Conservation (phyloP, 1,284 basidiomycete species). For the Boletus smithii region DNA sequence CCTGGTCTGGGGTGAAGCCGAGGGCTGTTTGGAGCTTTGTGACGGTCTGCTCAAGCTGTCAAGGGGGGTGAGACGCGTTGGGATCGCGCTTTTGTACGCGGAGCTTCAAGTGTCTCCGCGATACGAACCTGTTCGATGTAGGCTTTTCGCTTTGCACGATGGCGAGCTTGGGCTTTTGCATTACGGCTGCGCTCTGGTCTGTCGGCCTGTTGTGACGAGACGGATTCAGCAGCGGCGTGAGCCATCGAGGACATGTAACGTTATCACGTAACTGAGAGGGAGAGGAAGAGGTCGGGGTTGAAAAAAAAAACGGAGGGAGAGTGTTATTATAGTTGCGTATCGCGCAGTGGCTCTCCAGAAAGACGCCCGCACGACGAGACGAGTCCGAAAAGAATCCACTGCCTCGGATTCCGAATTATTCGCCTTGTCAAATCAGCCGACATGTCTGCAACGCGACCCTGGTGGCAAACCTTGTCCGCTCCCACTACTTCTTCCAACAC, state of each 20-base stretch:
- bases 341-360: conserved; percentile 17
- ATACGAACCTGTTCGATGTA: conserved; percentile 78
- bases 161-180: conserved; percentile 85
- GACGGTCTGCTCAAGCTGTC: conserved; percentile 75
- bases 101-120: not conserved
- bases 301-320: conserved; percentile 28
- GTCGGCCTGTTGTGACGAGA: conserved; percentile 38
- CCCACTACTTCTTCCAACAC: conserved; percentile 19
- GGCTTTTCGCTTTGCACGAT: conserved; percentile 89
- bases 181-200: conserved; percentile 77
- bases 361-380: conserved; percentile 25
- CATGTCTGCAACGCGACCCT: conserved; percentile 44
- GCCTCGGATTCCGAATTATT: conserved; percentile 46
- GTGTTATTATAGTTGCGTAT: conserved; percentile 36
- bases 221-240: conserved; percentile 38
- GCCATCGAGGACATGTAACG: conserved; percentile 43
- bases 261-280: conserved; percentile 37
- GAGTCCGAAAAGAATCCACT: conserved; percentile 29
- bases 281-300: conserved; percentile 34
- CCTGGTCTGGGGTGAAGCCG: conserved; percentile 65
- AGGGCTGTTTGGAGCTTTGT: conserved; percentile 73
- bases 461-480: conserved; percentile 33
- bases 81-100: not conserved
- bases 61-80: conserved; percentile 15
- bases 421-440: conserved; percentile 52